phyloP scores from a whole-genome alignment of 257 asterid species.

The Linderniella brevidens region DNA sequence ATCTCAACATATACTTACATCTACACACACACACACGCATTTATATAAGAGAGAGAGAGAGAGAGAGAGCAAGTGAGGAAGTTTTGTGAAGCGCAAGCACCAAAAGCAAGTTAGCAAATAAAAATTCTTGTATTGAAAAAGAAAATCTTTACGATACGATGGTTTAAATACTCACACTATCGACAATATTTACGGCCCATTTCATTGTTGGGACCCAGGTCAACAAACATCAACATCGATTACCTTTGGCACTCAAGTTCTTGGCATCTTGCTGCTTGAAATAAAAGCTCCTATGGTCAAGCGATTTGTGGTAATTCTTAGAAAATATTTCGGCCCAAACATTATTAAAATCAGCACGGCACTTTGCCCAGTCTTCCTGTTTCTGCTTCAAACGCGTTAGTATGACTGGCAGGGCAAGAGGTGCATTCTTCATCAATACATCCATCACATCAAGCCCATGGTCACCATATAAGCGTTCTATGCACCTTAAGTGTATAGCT shows the following conservation, averaged over 20 bases:
- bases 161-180: neutral
- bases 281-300: slow-evolving; percentile 91
- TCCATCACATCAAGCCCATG: slow-evolving; percentile 98
- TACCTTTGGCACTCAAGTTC: slow-evolving; percentile 89
- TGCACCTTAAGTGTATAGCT: slow-evolving; percentile 85
- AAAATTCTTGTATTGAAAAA: no score
- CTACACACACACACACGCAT: no score
- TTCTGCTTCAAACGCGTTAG: slow-evolving; percentile 89
- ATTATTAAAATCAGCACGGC: slow-evolving; percentile 85
- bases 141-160: neutral
- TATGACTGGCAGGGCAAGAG: slow-evolving; percentile 76
- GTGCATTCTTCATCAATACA: slow-evolving; percentile 66
- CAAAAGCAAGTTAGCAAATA: no score
- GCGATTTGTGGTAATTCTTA: slow-evolving; percentile 88
- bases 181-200: neutral
- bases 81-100: no score
- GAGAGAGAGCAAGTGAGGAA: no score
- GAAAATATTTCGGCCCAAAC: slow-evolving; percentile 92
- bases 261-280: slow-evolving; percentile 95
- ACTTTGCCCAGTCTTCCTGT: slow-evolving; percentile 90
- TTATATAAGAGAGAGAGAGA: no score
- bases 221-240: slow-evolving; percentile 5
- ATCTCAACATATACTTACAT: no score
- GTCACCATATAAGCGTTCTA: slow-evolving; percentile 94
- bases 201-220: neutral